phyloP scores from a whole-genome alignment of 805 yeast genomes.

The Candida boidinii region DNA sequence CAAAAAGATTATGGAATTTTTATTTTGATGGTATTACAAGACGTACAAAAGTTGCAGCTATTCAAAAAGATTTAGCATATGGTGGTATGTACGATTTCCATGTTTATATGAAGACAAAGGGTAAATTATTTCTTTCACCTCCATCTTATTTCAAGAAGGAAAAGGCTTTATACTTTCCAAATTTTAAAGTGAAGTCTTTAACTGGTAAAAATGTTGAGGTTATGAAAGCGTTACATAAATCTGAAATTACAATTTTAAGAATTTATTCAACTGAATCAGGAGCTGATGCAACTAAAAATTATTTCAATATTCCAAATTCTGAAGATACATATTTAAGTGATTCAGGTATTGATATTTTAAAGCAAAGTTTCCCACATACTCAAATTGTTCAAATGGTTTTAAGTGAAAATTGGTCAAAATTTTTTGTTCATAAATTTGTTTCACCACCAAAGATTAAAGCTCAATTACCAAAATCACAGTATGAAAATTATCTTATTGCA shows the following conservation, averaged over 20 bases:
- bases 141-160: conserved; percentile 67
- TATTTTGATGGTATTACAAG: conserved; percentile 28
- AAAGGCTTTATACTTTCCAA: conserved; percentile 76
- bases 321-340: conserved; percentile 31
- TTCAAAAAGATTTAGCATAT: conserved; percentile 56
- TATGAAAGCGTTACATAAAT: conserved; percentile 31
- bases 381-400: conserved; percentile 73
- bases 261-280: conserved; percentile 65
- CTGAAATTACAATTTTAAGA: conserved; percentile 54
- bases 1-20: conserved; percentile 24
- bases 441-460: conserved; percentile 28
- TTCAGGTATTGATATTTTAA: conserved; percentile 32
- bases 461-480: conserved; percentile 21
- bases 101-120: conserved; percentile 63
- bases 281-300: conserved; percentile 53
- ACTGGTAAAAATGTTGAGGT: conserved; percentile 23
- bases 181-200: conserved; percentile 52
- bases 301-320: conserved; percentile 38
- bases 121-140: conserved; percentile 81
- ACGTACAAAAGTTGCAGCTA: conserved; percentile 21
- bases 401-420: conserved; percentile 68
- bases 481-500: conserved; percentile 52
- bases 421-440: conserved; percentile 49
- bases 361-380: conserved; percentile 35
- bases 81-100: conserved; percentile 63